Percentiles rank a stretch among this genome's conserved stretches.
Conservation (phyloP, 305 asterid genomes). For the Fraxinus floribunda region DNA sequence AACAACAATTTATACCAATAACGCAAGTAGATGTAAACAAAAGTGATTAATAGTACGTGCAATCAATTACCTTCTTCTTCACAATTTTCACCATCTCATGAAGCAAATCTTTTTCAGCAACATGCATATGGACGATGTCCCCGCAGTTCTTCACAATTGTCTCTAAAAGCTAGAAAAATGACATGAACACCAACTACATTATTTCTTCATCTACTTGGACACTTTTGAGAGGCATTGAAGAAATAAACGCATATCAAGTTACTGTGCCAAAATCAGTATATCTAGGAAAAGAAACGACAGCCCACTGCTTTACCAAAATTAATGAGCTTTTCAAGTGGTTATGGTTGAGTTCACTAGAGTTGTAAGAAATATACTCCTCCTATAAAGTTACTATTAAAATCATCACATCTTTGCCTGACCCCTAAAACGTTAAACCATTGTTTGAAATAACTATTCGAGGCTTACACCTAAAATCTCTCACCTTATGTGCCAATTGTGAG, state of each 20-base stretch:
- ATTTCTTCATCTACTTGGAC: neutral
- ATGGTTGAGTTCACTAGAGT: neutral
- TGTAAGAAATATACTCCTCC: neutral
- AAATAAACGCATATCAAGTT: neutral
- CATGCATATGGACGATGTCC: constrained; percentile 98
- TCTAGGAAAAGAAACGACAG: neutral
- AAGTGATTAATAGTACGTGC: constrained; percentile 12
- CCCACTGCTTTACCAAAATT: neutral
- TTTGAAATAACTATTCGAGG: neutral
- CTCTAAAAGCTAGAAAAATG: constrained; percentile 73
- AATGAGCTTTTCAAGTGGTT: neutral
- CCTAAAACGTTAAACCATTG: neutral
- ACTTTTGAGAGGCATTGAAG: neutral
- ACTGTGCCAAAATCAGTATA: neutral
- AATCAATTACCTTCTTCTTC: constrained; percentile 71
- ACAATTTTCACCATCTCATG: constrained; percentile 95
- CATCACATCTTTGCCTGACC: neutral
- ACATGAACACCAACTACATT: constrained; percentile 21
- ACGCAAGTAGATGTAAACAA: constrained; percentile 18
- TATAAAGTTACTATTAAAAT: neutral
- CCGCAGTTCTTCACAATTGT: constrained; percentile 97
- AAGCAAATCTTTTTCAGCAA: constrained; percentile 89
- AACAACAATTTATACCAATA: constrained; percentile 13
- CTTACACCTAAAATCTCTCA: neutral
- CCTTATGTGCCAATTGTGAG: neutral